These are phyloP conservation scores for Boletus pseudo-olivaceus DNA, from an alignment of 768 basidiomycete species.

Conservation along the genomic window DNA sequence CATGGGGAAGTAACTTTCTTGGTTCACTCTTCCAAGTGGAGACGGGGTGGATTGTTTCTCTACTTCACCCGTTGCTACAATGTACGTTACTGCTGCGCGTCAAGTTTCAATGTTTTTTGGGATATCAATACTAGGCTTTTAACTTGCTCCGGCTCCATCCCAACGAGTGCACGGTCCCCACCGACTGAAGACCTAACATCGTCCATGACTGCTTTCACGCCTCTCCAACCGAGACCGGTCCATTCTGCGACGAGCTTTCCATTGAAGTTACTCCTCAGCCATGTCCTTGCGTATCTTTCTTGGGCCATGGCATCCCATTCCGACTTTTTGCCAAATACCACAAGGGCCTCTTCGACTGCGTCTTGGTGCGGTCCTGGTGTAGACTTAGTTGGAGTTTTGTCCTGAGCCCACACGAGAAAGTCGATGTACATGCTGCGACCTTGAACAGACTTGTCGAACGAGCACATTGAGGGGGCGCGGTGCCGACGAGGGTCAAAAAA, in stretches of 20 bases:
- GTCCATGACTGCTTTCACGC: slow-evolving; percentile 52
- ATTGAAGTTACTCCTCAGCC: slow-evolving; percentile 45
- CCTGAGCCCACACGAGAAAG: slow-evolving; percentile 51
- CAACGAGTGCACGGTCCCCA: slow-evolving; percentile 44
- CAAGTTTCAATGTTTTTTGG: slow-evolving; percentile 22
- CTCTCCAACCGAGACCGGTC: slow-evolving; percentile 46
- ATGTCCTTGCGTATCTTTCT: slow-evolving; percentile 26
- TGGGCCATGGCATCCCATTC: slow-evolving; percentile 40
- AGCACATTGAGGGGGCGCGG: slow-evolving; percentile 27
- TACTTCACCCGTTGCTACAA: background rate
- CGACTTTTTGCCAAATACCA: slow-evolving; percentile 48
- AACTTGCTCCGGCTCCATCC: slow-evolving; percentile 40
- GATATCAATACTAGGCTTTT: slow-evolving; percentile 37
- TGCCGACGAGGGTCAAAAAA: slow-evolving; percentile 48
- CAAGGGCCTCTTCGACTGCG: slow-evolving; percentile 44
- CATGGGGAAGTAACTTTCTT: background rate
- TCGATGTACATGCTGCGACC: slow-evolving; percentile 55
- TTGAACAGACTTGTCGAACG: slow-evolving; percentile 42
- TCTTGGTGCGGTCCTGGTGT: slow-evolving; percentile 16
- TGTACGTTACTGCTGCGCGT: slow-evolving; percentile 12
- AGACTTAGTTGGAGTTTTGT: slow-evolving; percentile 12
- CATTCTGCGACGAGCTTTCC: slow-evolving; percentile 53
- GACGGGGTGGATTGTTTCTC: background rate
- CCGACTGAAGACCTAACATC: slow-evolving; percentile 44
- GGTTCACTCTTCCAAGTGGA: background rate